A percentile compares a stretch with the other conserved stretches of the same genome.
These are phyloP conservation scores for baker's yeast (Saccharomyces cerevisiae) DNA, from an alignment of 805 yeast species.

Conservation along the genomic window DNA sequence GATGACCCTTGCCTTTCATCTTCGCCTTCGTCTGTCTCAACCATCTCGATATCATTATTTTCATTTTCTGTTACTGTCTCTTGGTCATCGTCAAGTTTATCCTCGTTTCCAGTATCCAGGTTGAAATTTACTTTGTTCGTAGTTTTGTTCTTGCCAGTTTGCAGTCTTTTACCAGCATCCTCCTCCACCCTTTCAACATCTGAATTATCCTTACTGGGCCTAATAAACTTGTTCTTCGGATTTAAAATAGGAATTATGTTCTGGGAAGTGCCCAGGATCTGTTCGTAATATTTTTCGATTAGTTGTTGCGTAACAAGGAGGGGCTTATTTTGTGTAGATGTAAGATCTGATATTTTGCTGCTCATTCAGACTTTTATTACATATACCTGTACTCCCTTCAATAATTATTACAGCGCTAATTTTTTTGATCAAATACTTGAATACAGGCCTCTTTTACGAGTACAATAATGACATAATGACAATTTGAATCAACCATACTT, in stretches of 20 bases:
- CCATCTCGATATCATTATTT: background rate
- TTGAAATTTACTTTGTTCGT: background rate
- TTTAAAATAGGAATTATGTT: background rate
- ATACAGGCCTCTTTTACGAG: background rate
- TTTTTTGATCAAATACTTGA: background rate
- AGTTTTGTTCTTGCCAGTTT: background rate
- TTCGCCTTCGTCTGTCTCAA: slow-evolving; percentile 1
- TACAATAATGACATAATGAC: background rate
- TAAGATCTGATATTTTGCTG: background rate
- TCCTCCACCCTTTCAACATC: background rate
- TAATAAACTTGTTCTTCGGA: background rate
- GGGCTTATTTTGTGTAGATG: slow-evolving; percentile 3
- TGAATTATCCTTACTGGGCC: background rate
- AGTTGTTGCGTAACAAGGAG: slow-evolving; percentile 21
- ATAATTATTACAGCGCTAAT: background rate
- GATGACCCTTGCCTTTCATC: background rate
- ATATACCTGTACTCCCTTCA: background rate
- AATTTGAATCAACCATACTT: background rate
- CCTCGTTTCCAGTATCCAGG: slow-evolving; percentile 1
- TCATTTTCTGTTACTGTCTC: background rate
- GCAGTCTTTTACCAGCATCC: background rate
- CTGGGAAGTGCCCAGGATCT: slow-evolving; percentile 1
- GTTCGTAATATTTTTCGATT: slow-evolving; percentile 16
- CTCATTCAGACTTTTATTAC: background rate
- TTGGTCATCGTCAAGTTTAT: background rate